Base-by-base conservation (phyloP, 2,329 filamentous ascomycete species). In the Calonectria henricotiae region DNA sequence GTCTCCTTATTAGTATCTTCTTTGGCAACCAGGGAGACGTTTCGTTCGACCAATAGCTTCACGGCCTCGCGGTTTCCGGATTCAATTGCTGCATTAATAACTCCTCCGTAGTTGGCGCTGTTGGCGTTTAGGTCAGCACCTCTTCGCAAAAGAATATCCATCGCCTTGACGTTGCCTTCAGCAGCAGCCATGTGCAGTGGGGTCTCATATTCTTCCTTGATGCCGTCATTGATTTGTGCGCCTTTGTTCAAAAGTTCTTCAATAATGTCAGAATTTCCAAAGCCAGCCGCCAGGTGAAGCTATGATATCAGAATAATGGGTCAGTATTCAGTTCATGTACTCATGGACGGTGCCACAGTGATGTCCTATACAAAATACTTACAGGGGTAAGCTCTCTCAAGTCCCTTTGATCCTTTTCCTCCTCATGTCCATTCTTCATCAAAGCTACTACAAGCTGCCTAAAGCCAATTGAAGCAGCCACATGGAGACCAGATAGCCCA, bases 31-130 rank as follows among this genome's bases (percentile, higher is more conserved):
- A 85, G 74, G 5, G 81, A 80, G 5, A 83, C 83, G 17, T 82
- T 78, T 8, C 80, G 75, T 25, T 82, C 78, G 1, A 85, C 83
- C 1, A 85, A 77, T 25, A 85, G 73, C 66, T 81, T 80, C 1
- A 85, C 83, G 0, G 83, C 82, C 1, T 80, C 82, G 8, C 79
- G 76, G 17, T 84, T 85, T 4, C 83, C 83, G 1, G 83, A 85
- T 11, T 76, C 78, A 11, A 85, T 85, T 1, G 83, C 83, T 0
- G 82, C 80, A 44, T 83, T 84, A 17, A 85, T 79, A 0, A 85
- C 83, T 0, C 82, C 63, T 75, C 76, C 25, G 74, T 74, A 30
- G 27, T 30, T 1, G 70, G 61, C 7, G 73, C 75, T 54, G 67
- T 71, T 30, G 1, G 82, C 82, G 49, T 85, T 83, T 0, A 81